Evolutionary conservation across 768 basidiomycete genomes (phyloP), one percentile per base, ranked within the genome.

Genomic region (Amanita thiersii): DNA sequence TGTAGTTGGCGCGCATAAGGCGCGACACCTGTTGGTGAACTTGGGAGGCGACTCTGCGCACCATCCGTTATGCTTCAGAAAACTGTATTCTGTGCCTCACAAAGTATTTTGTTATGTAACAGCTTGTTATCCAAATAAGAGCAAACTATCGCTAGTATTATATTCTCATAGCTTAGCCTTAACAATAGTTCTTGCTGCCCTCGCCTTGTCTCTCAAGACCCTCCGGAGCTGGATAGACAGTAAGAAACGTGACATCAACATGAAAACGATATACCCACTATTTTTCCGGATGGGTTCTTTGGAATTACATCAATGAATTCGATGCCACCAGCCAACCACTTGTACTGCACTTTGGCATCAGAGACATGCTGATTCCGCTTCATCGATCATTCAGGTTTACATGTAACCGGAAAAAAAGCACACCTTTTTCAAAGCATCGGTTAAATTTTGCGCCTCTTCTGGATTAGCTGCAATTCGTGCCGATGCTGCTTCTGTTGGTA

Each of bases 1-100:
- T 61, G 52, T 74, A 73, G 35, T 74, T 66, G 33, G 73, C 77
- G 28, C 77, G 77, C 59, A 90, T 71, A 33, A 94, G 70, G 46
- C 91, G 81, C 21, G 86, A 80, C 34, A 84, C 82, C 44, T 87
- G 81, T 61, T 86, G 79, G 64, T 92, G 92, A 17, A 94, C 91
- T 57, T 94, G 88, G 46, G 76, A 77, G 24, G 91, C 83, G 52
- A 93, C 73, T 52, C 86, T 70, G 46, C 87, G 77, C 26, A 81
- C 81, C 86, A 88, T 88, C 8, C n/a, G 19, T 20, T n/a, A n/a
- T n/a, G n/a, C 11, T 5, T 30, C 6, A 9, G 12, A 29, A 41
- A 11, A 23, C 18, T 32, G n/a, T 10, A 6, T 2, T 28, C 11
- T 12, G 37, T 46, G 11, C 30, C 14, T n/a, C n/a, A n/a, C n/a